phyloP scores from a whole-genome alignment of 2,329 filamentous ascomycete genomes.

The Phyllosticta paracitricarpa region DNA sequence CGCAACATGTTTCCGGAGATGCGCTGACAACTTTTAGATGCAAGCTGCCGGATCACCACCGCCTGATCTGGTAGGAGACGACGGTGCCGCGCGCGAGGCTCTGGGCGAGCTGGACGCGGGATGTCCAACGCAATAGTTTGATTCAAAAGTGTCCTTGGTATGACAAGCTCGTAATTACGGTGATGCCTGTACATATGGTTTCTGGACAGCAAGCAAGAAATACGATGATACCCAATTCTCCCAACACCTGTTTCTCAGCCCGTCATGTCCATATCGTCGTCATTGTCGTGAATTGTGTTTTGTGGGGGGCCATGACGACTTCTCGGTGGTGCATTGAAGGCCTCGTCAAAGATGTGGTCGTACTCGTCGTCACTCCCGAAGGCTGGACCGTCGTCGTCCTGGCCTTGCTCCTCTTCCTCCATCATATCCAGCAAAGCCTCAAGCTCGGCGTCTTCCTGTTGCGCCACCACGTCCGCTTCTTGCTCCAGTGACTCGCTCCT shows the following conservation, averaged over 20 bases:
- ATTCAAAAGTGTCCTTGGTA: not conserved
- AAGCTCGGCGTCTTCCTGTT: slow-evolving; percentile 23
- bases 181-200: not conserved
- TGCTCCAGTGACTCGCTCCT: slow-evolving; percentile 1
- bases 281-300: slow-evolving; percentile 13
- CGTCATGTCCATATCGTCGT: slow-evolving; percentile 25
- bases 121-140: slow-evolving; percentile 50
- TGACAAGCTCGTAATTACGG: not conserved
- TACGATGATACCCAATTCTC: not conserved
- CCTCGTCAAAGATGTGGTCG: slow-evolving; percentile 54
- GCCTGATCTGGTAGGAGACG: slow-evolving; percentile 80
- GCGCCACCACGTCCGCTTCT: slow-evolving; percentile 3
- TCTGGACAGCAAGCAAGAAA: not conserved
- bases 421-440: slow-evolving; percentile 36
- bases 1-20: not conserved
- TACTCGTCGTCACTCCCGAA: slow-evolving; percentile 50
- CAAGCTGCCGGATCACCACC: slow-evolving; percentile 89
- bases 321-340: slow-evolving; percentile 9
- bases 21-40: slow-evolving; percentile 54
- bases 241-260: not conserved
- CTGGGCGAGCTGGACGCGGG: slow-evolving; percentile 46
- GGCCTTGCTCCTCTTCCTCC: slow-evolving; percentile 20
- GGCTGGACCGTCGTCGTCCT: slow-evolving; percentile 17
- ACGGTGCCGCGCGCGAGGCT: slow-evolving; percentile 69
- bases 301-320: slow-evolving; percentile 26